These are phyloP conservation scores for Huntiella savannae DNA, from an alignment of 2,329 filamentous ascomycete genomes.

Conservation along the genomic window DNA sequence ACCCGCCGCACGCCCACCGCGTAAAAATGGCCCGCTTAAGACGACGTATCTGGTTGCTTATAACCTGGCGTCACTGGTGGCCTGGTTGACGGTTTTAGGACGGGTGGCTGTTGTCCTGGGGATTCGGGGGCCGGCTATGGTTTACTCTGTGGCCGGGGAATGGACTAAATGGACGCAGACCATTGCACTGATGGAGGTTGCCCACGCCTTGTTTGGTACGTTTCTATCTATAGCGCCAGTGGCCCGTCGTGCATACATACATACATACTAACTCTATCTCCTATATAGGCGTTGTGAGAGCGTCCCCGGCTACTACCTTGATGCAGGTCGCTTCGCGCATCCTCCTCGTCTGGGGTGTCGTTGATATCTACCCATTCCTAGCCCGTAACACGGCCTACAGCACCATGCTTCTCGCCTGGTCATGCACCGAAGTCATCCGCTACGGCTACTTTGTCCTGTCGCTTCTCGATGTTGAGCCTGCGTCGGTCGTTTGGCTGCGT, in stretches of 20 bases:
- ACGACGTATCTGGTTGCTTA: slow-evolving; percentile 64
- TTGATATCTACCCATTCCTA: slow-evolving; percentile 51
- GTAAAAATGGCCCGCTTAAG: slow-evolving; percentile 21
- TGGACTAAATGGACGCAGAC: slow-evolving; percentile 71
- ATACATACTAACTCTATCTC: neutral
- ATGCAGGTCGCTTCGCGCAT: slow-evolving; percentile 83
- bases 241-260: neutral
- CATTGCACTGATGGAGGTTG: slow-evolving; percentile 60
- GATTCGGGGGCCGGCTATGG: slow-evolving; percentile 33
- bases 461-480: slow-evolving; percentile 43
- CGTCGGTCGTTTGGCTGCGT: slow-evolving; percentile 55
- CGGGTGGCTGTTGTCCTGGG: slow-evolving; percentile 40
- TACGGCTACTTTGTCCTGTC: slow-evolving; percentile 80
- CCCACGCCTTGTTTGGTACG: slow-evolving; percentile 61
- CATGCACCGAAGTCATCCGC: slow-evolving; percentile 74
- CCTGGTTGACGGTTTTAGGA: slow-evolving; percentile 63
- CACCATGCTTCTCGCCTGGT: slow-evolving; percentile 74
- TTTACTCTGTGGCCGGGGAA: slow-evolving; percentile 42
- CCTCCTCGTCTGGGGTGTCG: slow-evolving; percentile 74
- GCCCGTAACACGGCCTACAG: slow-evolving; percentile 45
- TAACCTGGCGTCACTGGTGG: slow-evolving; percentile 56
- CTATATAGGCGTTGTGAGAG: slow-evolving; percentile 55
- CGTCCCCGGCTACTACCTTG: slow-evolving; percentile 64
- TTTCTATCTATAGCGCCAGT: slow-evolving; percentile 2
- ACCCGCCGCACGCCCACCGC: slow-evolving; percentile 12